Percentiles rank a stretch among this genome's conserved stretches.
These are phyloP conservation scores for Trichoderma atroviride DNA, from an alignment of 2,329 filamentous ascomycete species.

Conservation along the genomic window DNA sequence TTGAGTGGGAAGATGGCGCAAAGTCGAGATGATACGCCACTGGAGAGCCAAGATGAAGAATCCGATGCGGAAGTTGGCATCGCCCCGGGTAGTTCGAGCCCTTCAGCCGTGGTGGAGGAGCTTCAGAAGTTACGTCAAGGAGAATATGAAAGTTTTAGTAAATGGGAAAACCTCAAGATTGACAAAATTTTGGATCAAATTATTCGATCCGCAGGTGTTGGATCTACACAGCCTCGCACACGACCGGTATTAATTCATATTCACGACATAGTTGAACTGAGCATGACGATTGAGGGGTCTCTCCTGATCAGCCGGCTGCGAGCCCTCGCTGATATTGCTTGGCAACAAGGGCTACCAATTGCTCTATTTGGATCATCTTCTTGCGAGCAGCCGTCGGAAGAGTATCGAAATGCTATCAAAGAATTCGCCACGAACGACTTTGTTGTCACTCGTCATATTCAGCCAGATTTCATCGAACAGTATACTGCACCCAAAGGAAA, in stretches of 20 bases:
- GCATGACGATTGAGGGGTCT: slow-evolving; percentile 67
- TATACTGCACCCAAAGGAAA: slow-evolving; percentile 8
- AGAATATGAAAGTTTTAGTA: slow-evolving; percentile 43
- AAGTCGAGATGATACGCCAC: slow-evolving; percentile 44
- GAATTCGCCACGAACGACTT: slow-evolving; percentile 48
- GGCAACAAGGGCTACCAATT: slow-evolving; percentile 70
- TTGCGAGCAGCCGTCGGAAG: slow-evolving; percentile 51
- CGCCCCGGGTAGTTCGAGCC: slow-evolving; percentile 36
- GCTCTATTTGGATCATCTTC: slow-evolving; percentile 80
- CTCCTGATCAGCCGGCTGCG: slow-evolving; percentile 72
- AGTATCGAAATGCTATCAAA: slow-evolving; percentile 45
- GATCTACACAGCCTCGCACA: slow-evolving; percentile 37
- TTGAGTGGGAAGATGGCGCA: slow-evolving; percentile 57
- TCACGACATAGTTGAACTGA: slow-evolving; percentile 79
- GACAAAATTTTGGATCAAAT: slow-evolving; percentile 60
- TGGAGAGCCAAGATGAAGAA: slow-evolving; percentile 40
- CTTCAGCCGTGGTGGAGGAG: slow-evolving; percentile 46
- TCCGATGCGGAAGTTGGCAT: slow-evolving; percentile 40
- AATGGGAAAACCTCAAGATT: slow-evolving; percentile 66
- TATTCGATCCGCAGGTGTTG: slow-evolving; percentile 50
- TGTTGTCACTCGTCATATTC: slow-evolving; percentile 43
- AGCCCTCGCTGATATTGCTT: slow-evolving; percentile 69
- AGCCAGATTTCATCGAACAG: slow-evolving; percentile 36
- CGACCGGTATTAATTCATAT: slow-evolving; percentile 72
- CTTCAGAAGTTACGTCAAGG: slow-evolving; percentile 48